Evolutionary conservation across 2,329 filamentous ascomycete species (phyloP), one percentile per base, ranked within the genome.

Genomic region (Penicillium paneum): DNA sequence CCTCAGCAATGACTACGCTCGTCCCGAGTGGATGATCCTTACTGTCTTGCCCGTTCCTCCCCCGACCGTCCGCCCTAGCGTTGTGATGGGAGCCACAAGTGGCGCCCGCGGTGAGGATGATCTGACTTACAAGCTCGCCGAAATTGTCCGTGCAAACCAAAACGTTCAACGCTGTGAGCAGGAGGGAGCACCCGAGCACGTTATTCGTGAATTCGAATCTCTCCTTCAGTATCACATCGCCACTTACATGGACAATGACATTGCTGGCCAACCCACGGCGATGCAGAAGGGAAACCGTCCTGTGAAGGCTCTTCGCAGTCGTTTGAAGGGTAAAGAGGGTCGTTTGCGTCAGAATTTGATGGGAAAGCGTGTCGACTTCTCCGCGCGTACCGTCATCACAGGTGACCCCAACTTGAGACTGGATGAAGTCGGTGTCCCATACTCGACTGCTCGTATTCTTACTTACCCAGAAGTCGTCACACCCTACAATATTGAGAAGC

Each of bases 191-290:
- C 91, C 94, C 0, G 87, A 90, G 60, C 94, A 99, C 74, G 91
- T 97, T 62, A 85, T 91, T 15, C 84, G 86, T 55, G 94, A 99
- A 67, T 97, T 97, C 55, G 91, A 96, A 74, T 86, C 88, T 60
- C 79, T 99, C 31, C 80, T 99, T 35, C 95, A 99, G 71, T 99
- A 96, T 70, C 95, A 99, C 69, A 92, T 99, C 56, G 95, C 95
- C 40, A 99, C 95, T 1, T 96, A 97, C 76, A 99, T 99, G 95
- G 94, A 99, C 76, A 99, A 99, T 67, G 93, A 99, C 72, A 97
- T 97, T 75, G 94, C 95, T 60, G 92, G 93, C 46, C 87, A 95
- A 65, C 94, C 94, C 3, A 91, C 94, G 65, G 93, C 94, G 3
- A 81, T 97, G 69, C 95, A 99, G 70, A 99, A 99, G 80, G 96